Evolutionary conservation across 2,329 filamentous ascomycete genomes (phyloP), one percentile per base, ranked within the genome.

Genomic region (Diaporthe citriasiana): DNA sequence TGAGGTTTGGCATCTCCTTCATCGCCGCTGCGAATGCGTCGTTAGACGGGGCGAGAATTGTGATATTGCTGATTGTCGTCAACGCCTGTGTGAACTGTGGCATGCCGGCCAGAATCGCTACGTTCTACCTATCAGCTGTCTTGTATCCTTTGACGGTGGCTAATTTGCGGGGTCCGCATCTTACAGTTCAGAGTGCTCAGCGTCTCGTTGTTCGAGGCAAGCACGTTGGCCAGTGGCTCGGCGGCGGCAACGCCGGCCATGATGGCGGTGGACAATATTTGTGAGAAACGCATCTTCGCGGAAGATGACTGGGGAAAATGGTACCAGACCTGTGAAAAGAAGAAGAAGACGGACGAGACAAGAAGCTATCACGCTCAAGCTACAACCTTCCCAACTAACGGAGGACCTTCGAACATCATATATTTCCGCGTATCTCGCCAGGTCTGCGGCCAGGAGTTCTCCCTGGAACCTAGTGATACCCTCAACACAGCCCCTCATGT

Each of bases 1-100:
- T 79, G 13, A 74, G 71, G 30, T 79, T 80, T 8, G 81, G 76
- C 53, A 78, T 76, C 0, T 78, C 77, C 40, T 80, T 79, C 30
- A 80, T 79, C 38, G 83, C 79, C 75, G 81, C 81, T 42, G 77
- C 76, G 73, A 84, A 83, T 12, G 82, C 82, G 51, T 80, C 78
- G 55, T 83, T 81, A 53, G 76, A 81, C 19, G 82, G 82, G 19
- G 82, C 82, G 15, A 84, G 78, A 47, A 84, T 78, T 6, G 73
- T 76, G 33, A 76, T 70, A 25, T 76, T 76, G 17, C n/a, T 42
- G 5, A 65, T 51, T 17, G 55, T 70, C n/a, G 55, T 53, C 10
- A 76, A 42, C 6, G 73, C 56, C 40, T 63, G 68, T 19, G 63
- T 65, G 25, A 73, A 38, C 7, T 60, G 69, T 1, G 77, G 77